A percentile compares a stretch with the other conserved stretches of the same genome.
phyloP scores from a whole-genome alignment of 2,329 filamentous ascomycete species.

The Apiospora marii region DNA sequence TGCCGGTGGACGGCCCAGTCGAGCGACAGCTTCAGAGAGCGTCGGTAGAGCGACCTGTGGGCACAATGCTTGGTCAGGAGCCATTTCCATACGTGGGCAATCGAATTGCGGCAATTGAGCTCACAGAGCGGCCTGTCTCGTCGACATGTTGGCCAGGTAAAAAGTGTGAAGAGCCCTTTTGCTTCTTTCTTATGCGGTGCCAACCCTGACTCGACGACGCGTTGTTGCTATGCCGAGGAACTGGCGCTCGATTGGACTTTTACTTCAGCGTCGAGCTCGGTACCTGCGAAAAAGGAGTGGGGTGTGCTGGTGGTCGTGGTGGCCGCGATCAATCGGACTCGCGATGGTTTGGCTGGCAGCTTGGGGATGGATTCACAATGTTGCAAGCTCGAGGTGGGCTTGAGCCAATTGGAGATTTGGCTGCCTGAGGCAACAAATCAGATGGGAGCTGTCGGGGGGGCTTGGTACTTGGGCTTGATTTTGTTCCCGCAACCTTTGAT shows the following conservation, averaged over 20 bases:
- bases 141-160: slow-evolving; percentile 47
- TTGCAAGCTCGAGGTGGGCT: slow-evolving; percentile 22
- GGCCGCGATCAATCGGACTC: slow-evolving; percentile 14
- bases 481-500: not conserved
- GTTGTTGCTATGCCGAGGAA: not conserved
- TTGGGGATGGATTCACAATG: slow-evolving; percentile 18
- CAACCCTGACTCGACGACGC: not conserved
- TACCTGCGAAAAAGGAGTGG: not conserved
- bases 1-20: slow-evolving; percentile 95
- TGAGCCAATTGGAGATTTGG: slow-evolving; percentile 13
- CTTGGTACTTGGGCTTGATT: not conserved
- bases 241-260: not conserved
- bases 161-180: slow-evolving; percentile 8
- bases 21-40: slow-evolving; percentile 89
- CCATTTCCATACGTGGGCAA: not conserved
- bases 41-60: slow-evolving; percentile 80
- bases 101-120: slow-evolving; percentile 31
- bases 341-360: slow-evolving; percentile 22
- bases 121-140: slow-evolving; percentile 60
- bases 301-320: not conserved
- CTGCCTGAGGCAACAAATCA: not conserved
- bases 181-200: not conserved
- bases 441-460: not conserved
- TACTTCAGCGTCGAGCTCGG: not conserved
- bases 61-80: slow-evolving; percentile 7